Evolutionary conservation across 1,284 basidiomycete species (phyloP), one percentile per base, ranked within the genome.

Genomic region (Golubevia sp.): DNA sequence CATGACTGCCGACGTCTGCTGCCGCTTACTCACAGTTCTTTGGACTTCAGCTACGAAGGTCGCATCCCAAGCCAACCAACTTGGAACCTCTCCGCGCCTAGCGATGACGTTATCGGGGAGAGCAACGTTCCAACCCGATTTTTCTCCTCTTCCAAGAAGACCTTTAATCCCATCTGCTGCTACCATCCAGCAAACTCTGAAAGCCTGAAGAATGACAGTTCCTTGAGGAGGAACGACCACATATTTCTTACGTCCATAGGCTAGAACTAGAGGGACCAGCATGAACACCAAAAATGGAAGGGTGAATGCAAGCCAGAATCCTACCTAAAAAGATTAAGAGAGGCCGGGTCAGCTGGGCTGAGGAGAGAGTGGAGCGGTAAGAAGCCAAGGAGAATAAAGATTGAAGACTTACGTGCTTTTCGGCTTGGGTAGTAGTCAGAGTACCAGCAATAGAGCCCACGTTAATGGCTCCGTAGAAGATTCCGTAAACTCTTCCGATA

Each of bases 401-500:
- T n/a, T n/a, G n/a, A n/a, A n/a, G n/a, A n/a, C n/a, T n/a, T n/a
- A 53, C 51, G 51, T 53, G 51, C 13, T n/a, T 11, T 30, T 53
- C 51, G 51, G 51, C 24, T 30, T 53, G 24, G n/a, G 51, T 53
- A n/a, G 51, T 53, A 13, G 38, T 44, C 38, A 44, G 18, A 44
- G 38, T 44, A 44, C 38, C 38, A 13, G 51, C 51, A 30, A 53
- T 53, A 13, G 51, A 53, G 11, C 51, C 51, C 24, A 53, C 1
- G 13, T 52, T 52, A 13, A 52, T 52, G 13, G 25, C 21, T 23
- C 21, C 21, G 70, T 84, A 84, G 61, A 80, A 83, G 73, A 75
- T 80, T 63, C 76, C 67, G 59, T 75, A 83, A 48, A 83, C 63
- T 4, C 79, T 72, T 52, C 66, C 68, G 48, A 76, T 48, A 1